These are phyloP conservation scores for Didymella exigua DNA, from an alignment of 2,329 filamentous ascomycete species.

Conservation along the genomic window DNA sequence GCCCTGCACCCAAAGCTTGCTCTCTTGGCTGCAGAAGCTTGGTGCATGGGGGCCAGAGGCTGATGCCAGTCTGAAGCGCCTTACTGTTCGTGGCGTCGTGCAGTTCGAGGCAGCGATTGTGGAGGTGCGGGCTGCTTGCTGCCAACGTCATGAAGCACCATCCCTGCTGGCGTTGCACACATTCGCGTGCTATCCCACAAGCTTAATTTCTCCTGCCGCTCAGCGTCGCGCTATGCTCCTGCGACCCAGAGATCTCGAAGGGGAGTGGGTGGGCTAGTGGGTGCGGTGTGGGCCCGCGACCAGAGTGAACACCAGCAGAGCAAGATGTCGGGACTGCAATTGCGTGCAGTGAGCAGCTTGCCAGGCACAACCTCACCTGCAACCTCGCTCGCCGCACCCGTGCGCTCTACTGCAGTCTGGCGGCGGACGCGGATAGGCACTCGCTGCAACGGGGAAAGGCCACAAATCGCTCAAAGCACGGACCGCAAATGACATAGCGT, in stretches of 20 bases:
- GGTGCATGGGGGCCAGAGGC: conserved; percentile 19
- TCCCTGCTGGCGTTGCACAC: conserved; percentile 19
- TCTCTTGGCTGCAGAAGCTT: conserved; percentile 26
- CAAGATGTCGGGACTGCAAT: not conserved
- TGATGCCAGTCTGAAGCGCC: conserved; percentile 13
- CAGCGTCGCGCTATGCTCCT: conserved; percentile 22
- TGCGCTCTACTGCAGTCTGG: conserved; percentile 5
- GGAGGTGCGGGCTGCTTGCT: conserved; percentile 16
- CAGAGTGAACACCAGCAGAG: not conserved
- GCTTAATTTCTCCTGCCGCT: conserved; percentile 32
- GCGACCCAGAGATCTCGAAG: conserved; percentile 16
- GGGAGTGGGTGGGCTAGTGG: not conserved
- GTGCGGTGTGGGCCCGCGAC: not conserved
- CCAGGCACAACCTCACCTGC: not conserved
- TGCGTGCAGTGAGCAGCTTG: not conserved
- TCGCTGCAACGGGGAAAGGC: conserved; percentile 22
- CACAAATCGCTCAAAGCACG: conserved; percentile 22
- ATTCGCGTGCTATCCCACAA: conserved; percentile 28
- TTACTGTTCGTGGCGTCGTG: conserved; percentile 14
- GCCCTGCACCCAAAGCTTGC: conserved; percentile 23
- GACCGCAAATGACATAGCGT: conserved; percentile 21
- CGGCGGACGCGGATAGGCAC: conserved; percentile 18
- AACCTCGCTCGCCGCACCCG: conserved; percentile 2
- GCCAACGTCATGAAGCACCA: conserved; percentile 17
- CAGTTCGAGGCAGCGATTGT: conserved; percentile 12